Evolutionary conservation across 1,284 basidiomycete genomes (phyloP).

Genomic region (Exsudoporus floridanus): DNA sequence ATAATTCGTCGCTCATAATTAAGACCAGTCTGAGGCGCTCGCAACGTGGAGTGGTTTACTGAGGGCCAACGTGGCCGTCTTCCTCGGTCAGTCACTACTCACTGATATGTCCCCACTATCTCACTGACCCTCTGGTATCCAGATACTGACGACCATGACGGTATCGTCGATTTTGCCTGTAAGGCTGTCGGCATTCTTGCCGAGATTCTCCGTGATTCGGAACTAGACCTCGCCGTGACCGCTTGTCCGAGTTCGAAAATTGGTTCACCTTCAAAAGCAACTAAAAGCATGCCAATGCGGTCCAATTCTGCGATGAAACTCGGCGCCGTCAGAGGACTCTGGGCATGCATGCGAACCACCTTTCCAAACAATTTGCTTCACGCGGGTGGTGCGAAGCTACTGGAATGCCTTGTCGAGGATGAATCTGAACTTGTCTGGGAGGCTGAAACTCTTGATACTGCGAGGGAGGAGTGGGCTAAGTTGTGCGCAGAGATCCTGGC

Average conservation of each 20-base stretch:
- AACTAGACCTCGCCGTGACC: conserved; percentile 46
- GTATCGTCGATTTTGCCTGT: conserved; percentile 41
- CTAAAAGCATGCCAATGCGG: conserved; percentile 14
- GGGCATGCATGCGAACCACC: conserved; percentile 44
- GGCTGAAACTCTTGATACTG: conserved; percentile 39
- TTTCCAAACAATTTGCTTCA: conserved; percentile 45
- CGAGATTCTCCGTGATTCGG: conserved; percentile 52
- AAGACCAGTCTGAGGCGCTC: conserved; percentile 37
- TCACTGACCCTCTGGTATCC: conserved; percentile 13
- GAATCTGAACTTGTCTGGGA: conserved; percentile 50
- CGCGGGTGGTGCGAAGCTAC: conserved; percentile 44
- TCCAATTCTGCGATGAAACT: conserved; percentile 51
- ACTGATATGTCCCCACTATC: not conserved
- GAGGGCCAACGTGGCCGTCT: conserved; percentile 35
- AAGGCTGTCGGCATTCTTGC: conserved; percentile 45
- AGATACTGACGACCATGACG: conserved; percentile 37
- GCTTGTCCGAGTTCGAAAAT: conserved; percentile 14
- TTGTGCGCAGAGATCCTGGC: conserved; percentile 54
- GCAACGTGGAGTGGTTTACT: conserved; percentile 46
- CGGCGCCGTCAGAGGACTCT: conserved; percentile 52
- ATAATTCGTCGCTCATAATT: conserved; percentile 12
- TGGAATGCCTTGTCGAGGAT: conserved; percentile 48
- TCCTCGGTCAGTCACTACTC: conserved; percentile 33
- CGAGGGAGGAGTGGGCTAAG: conserved; percentile 55
- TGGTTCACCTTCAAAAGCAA: conserved; percentile 3